Base-by-base conservation (phyloP, 306 rosid species). In the Fragaria nilgerrensis region DNA sequence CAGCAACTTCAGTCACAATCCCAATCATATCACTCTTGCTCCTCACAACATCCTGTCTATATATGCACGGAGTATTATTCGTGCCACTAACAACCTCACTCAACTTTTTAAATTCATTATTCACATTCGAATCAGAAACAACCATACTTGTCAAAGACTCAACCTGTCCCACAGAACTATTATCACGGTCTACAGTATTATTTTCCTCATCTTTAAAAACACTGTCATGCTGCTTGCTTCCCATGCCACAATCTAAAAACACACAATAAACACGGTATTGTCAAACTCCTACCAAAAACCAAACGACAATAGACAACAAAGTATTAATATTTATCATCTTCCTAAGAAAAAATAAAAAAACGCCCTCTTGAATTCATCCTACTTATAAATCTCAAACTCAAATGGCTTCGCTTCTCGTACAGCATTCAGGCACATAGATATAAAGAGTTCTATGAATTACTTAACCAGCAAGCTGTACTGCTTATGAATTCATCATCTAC, bases 1-100 rank as follows among this genome's bases (percentile, higher is more conserved):
- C 99, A 19, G 88, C 88, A 75, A 93, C 97, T 85, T 92, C 99
- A 17, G 94, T 91, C 84, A 91, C 99, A 80, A 96, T 83, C 70
- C 99, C 99, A 74, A 86, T 82, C 87, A 82, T 73, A 66, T 89
- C 87, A 75, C 62, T 82, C 72, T 77, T 87, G 80, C 89, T 86
- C 83, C 65, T 89, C 78, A 96, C 97, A 77, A 96, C 90, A 74
- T 96, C 98, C 63, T 92, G 97, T 72, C 97, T 87, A 73, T 90
- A 96, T 50, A 96, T 68, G 83, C 80, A 83, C 14, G 86, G 82
- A 56, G 80, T 65, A 77, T 68, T 82, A 49, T 78, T 75, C 47
- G 70, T 73, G 61, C 77, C 81, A 23, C 80, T 67, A 59, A 79
- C 78, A 85, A 77, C 48, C 3, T 44, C 88, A 59, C 29, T 75